phyloP scores from a whole-genome alignment of 176 grass and related monocot species.

The Carex parvula region DNA sequence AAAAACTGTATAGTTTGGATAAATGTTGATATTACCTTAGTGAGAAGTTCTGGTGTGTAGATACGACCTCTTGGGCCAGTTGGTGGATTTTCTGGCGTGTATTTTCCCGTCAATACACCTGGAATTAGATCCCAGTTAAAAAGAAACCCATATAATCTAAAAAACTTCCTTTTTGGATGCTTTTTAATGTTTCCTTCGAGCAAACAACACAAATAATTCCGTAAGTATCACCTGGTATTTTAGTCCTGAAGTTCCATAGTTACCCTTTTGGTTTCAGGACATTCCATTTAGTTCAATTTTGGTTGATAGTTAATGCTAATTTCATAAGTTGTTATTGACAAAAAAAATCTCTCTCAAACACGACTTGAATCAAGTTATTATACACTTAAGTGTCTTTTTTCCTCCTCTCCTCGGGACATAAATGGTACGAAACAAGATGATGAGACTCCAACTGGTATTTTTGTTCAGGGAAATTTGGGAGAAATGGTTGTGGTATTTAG shows the following conservation, averaged over 20 bases:
- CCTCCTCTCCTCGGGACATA: neutral
- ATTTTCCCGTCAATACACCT: conserved; percentile 71
- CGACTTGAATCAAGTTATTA: neutral
- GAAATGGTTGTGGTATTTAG: neutral
- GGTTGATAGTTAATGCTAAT: neutral
- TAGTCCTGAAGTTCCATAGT: neutral
- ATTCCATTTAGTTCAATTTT: neutral
- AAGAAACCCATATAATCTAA: neutral
- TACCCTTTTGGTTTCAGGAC: neutral
- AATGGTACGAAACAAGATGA: neutral
- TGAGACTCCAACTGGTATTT: neutral
- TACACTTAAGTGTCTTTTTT: neutral
- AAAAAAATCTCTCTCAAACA: neutral
- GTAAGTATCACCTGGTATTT: neutral
- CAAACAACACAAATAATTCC: neutral
- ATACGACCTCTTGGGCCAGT: conserved; percentile 52
- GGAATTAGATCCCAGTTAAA: conserved; percentile 2
- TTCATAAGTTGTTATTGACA: neutral
- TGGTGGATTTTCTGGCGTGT: conserved; percentile 62
- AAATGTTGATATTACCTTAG: conserved; percentile 34
- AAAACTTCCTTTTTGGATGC: neutral
- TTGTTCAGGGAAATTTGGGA: neutral
- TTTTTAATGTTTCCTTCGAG: neutral
- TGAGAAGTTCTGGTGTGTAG: conserved; percentile 62
- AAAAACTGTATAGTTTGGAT: neutral